A percentile compares a stretch with the other conserved stretches of the same genome.
Evolutionary conservation across 2,329 filamentous ascomycete genomes (phyloP).

Genomic region (Botrytis byssoidea): DNA sequence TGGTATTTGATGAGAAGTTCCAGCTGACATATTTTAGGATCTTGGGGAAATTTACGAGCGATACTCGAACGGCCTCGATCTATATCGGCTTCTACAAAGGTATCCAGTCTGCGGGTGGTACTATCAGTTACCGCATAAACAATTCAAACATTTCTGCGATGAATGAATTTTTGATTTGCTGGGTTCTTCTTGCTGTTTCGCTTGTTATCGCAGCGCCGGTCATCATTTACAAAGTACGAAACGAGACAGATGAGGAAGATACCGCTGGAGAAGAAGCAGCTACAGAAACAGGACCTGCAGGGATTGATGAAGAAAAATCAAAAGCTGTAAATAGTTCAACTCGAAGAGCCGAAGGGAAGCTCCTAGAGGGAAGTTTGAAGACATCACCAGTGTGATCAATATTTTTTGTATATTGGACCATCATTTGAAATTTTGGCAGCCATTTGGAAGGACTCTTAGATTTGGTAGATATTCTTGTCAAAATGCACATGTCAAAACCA

Average conservation of each 20-base stretch:
- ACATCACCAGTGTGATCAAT: background rate
- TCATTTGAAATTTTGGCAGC: background rate
- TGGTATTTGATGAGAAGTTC: slow-evolving; percentile 10
- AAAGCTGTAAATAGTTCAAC: background rate
- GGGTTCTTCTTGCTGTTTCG: slow-evolving; percentile 69
- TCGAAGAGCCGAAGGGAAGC: background rate
- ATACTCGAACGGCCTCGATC: slow-evolving; percentile 83
- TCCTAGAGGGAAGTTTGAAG: background rate
- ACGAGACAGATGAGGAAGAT: slow-evolving; percentile 2
- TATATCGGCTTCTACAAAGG: slow-evolving; percentile 85
- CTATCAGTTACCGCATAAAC: slow-evolving; percentile 70
- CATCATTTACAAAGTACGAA: slow-evolving; percentile 66
- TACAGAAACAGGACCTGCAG: background rate
- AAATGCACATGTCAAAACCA: slow-evolving; percentile 21
- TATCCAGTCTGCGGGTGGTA: slow-evolving; percentile 80
- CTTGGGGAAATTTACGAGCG: slow-evolving; percentile 89
- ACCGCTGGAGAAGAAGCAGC: background rate
- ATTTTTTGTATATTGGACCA: background rate
- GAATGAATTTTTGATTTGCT: slow-evolving; percentile 69
- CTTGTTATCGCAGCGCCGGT: slow-evolving; percentile 74
- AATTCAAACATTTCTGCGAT: slow-evolving; percentile 60
- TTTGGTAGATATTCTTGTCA: slow-evolving; percentile 10
- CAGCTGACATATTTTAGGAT: slow-evolving; percentile 52
- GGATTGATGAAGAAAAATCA: background rate
- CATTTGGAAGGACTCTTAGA: background rate